phyloP scores from a whole-genome alignment of 2,329 filamentous ascomycete genomes.

The Alternaria consortialis region DNA sequence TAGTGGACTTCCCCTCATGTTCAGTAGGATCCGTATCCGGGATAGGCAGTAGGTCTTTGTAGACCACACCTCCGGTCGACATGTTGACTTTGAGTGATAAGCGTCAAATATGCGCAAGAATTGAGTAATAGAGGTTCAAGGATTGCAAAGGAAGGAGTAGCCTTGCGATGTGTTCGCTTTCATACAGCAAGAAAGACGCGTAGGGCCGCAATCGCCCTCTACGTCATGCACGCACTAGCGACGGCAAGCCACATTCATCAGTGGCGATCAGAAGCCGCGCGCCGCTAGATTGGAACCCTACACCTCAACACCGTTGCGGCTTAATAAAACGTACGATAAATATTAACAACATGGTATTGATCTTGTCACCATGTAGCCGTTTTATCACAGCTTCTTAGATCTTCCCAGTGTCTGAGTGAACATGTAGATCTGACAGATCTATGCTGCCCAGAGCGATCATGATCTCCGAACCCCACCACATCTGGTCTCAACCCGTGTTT shows the following conservation, averaged over 20 bases:
- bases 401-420: background rate
- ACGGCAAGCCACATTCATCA: conserved; percentile 22
- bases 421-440: background rate
- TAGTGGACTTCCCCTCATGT: conserved; percentile 38
- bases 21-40: conserved; percentile 45
- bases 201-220: conserved; percentile 13
- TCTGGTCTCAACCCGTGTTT: conserved; percentile 5
- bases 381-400: background rate
- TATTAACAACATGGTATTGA: background rate
- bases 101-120: background rate
- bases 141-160: background rate
- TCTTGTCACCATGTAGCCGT: background rate
- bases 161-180: conserved; percentile 17
- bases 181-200: conserved; percentile 13
- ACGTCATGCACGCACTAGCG: conserved; percentile 31
- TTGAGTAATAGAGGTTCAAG: background rate
- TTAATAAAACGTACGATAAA: background rate
- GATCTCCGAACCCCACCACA: conserved; percentile 15
- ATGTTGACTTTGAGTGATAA: conserved; percentile 28
- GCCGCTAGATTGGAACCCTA: background rate
- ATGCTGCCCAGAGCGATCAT: conserved; percentile 9
- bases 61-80: conserved; percentile 43
- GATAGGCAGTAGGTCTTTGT: conserved; percentile 50
- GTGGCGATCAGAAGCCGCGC: conserved; percentile 8
- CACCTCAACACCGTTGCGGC: background rate